phyloP scores from a whole-genome alignment of 257 asterid species.

The Solanum microdontum region DNA sequence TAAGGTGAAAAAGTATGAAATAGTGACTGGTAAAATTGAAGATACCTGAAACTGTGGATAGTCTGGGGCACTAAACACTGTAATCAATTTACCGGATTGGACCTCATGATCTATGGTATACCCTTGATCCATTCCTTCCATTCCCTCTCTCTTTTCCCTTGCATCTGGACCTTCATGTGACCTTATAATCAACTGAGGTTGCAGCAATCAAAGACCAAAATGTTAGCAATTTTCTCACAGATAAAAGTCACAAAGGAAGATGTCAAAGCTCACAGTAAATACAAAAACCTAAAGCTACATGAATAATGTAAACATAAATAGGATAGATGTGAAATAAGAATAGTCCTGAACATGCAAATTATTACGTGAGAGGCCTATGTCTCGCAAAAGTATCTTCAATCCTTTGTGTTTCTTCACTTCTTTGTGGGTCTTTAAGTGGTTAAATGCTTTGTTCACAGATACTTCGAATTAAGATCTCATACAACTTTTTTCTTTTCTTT shows the following conservation, averaged over 20 bases:
- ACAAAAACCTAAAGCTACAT: background rate
- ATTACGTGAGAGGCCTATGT: background rate
- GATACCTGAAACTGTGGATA: slow-evolving; percentile 95
- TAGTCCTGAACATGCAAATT: background rate
- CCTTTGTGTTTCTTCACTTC: background rate
- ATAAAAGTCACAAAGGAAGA: background rate
- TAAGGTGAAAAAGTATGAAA: background rate
- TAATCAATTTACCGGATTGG: slow-evolving; percentile 77
- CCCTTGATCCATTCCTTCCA: slow-evolving; percentile 75
- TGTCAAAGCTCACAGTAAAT: background rate
- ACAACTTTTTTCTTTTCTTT: background rate
- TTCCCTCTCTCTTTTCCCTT: slow-evolving; percentile 74
- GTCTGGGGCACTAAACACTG: slow-evolving; percentile 96
- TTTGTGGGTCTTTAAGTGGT: background rate
- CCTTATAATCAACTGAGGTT: slow-evolving; percentile 71
- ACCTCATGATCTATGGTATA: slow-evolving; percentile 83
- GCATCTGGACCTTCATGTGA: slow-evolving; percentile 99
- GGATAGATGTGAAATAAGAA: background rate
- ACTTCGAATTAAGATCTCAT: background rate
- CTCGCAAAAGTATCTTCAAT: background rate
- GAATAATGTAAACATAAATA: background rate
- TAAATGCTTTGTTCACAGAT: background rate
- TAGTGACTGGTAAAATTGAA: slow-evolving; percentile 5
- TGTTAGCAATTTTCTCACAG: background rate
- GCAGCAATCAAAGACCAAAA: background rate